Evolutionary conservation across 768 basidiomycete species (phyloP), one percentile per base, ranked within the genome.

Genomic region (Pleurotus salmoneostramineus): DNA sequence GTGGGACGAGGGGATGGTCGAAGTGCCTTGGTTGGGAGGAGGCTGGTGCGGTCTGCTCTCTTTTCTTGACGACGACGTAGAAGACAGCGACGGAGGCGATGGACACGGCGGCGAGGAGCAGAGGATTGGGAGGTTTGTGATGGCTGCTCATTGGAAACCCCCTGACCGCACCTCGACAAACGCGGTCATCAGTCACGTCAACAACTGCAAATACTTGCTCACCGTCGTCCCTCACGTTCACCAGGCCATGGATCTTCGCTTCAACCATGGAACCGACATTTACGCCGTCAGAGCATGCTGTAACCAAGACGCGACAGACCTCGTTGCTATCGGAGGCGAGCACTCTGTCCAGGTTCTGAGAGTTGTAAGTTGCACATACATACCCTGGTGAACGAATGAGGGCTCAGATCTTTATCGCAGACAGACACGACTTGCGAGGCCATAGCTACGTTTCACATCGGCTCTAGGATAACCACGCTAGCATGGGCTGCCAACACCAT

Each of bases 401-500:
- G 6, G 21, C 21, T 27, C 21, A 27, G 21, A 27, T 47, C 34
- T 47, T 51, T 60, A 56, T 45, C 60, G 35, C 65, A 83, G 80
- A 72, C 69, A 63, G 71, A 75, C 63, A 69, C 78, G 0, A 71
- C 75, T 14, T 79, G 71, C 64, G 74, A 73, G 58, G 73, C 72
- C 36, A 63, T 93, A 63, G 89, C 89, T 45, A 83, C 83, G 15
- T 93, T 93, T 64, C 81, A 89, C 71, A 71, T 93, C 44, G 91
- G 91, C 15, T 76, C 79, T 7, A 78, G 83, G 50, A 77, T 89
- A 44, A 91, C 88, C 2, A 82, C 92, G 4, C 69, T 93, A 11
- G 89, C 91, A 2, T 93, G 89, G 87, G 93, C 91, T 2, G 78
- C 89, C 42, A 74, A 77, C 10, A 76, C 88, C 5, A 72, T 83